Percentiles rank a stretch among this genome's conserved stretches.
Conservation (phyloP, 257 asterid species). For the Nicotiana obtusifolia region DNA sequence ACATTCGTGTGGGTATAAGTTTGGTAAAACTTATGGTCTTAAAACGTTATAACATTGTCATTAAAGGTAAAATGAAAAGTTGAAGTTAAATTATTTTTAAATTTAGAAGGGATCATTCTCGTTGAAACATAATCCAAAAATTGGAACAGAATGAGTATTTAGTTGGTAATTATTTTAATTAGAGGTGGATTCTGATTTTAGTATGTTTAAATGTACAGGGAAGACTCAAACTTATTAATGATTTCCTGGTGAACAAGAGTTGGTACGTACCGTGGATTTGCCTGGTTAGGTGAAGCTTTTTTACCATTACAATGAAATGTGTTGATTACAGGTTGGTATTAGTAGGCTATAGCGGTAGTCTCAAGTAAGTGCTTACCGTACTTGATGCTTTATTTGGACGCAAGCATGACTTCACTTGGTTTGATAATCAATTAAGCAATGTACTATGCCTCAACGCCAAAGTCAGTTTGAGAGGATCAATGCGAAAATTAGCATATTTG, state of each 20-base stretch:
- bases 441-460: not conserved
- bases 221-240: conserved; percentile 92
- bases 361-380: not conserved
- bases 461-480: no score
- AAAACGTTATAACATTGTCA: no score
- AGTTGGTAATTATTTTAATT: not conserved
- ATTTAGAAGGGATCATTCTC: no score
- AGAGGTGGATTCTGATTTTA: not conserved
- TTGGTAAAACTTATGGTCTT: no score
- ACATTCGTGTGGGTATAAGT: no score
- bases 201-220: conserved; percentile 42
- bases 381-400: not conserved
- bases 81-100: no score
- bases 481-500: no score
- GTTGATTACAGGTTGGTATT: no score
- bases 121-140: no score
- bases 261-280: conserved; percentile 98
- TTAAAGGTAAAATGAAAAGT: no score
- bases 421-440: not conserved
- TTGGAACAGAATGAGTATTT: not conserved
- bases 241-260: conserved; percentile 77
- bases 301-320: not conserved
- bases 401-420: not conserved
- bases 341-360: not conserved
- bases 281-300: conserved; percentile 56